phyloP scores from a whole-genome alignment of 2,329 filamentous ascomycete genomes.

The Trichoderma asperellum region DNA sequence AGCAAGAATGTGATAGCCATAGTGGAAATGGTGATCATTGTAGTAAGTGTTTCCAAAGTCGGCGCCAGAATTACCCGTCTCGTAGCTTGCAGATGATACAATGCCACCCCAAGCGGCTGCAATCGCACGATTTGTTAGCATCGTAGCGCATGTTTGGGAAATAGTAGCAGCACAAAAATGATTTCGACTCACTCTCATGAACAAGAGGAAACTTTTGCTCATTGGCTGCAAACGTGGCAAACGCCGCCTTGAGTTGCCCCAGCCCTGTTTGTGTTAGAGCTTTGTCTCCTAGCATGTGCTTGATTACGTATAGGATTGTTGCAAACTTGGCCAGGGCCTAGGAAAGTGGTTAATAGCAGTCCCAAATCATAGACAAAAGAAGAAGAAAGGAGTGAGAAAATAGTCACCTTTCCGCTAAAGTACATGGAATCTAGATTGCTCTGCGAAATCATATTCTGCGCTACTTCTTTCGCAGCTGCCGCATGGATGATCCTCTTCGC shows the following conservation, averaged over 20 bases:
- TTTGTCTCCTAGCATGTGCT: conserved; percentile 64
- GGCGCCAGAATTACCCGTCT: conserved; percentile 66
- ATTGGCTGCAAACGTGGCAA: conserved; percentile 68
- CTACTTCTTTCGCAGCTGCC: conserved; percentile 72
- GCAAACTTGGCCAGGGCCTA: conserved; percentile 77
- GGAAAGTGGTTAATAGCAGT: conserved; percentile 24
- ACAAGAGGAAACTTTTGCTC: conserved; percentile 68
- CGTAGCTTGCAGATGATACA: conserved; percentile 75
- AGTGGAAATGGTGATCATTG: conserved; percentile 77
- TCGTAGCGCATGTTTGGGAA: neutral
- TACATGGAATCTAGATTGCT: conserved; percentile 86
- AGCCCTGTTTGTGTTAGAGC: conserved; percentile 62
- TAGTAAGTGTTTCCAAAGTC: conserved; percentile 93
- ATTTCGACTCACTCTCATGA: conserved; percentile 58
- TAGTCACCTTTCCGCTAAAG: conserved; percentile 77
- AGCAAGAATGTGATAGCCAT: conserved; percentile 87
- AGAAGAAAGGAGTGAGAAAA: neutral
- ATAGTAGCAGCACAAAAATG: neutral
- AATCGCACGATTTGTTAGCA: neutral
- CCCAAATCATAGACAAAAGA: neutral
- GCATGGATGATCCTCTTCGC: conserved; percentile 63
- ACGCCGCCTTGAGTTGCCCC: conserved; percentile 65
- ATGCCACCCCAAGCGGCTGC: conserved; percentile 75
- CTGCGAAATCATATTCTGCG: conserved; percentile 73
- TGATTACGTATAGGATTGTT: conserved; percentile 65